Base-by-base conservation (phyloP, 2,329 filamentous ascomycete genomes). In the Hansfordia pulvinata region DNA sequence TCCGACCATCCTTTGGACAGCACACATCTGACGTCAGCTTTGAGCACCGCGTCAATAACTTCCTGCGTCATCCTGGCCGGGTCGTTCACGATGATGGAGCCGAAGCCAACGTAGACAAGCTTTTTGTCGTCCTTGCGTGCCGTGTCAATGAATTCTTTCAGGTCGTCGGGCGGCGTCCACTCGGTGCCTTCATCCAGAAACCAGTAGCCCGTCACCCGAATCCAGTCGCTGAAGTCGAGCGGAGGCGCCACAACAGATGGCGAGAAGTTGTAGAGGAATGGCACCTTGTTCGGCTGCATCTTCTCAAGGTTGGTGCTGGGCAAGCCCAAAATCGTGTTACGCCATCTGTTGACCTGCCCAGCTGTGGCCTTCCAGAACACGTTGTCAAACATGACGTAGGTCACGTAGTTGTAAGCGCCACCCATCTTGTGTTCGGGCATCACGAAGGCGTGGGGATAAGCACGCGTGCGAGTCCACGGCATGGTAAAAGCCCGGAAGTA, bases 401-500 rank as follows among this genome's bases (percentile, higher is more conserved):
- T 90, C 45, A 93, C 76, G 47, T 86, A 85, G 47, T 98, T 98
- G 60, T 93, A 96, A 1, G 77, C 77, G 14, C 90, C 90, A 29
- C 90, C 90, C 74, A 93, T 84, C 56, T 93, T 94, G 52, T 82
- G 76, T 35, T 92, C 82, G 2, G 85, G 81, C 34, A 92, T 86
- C 15, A 88, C 79, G 52, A 98, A 98, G 1, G 90, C 90, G 52
- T 98, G 90, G 3, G 90, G 90, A 42, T 98, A 98, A 1, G 88
- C 85, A 28, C 90, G 69, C 10, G 90, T 98, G 25, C 86, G 75
- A 1, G 90, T 93, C 90, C 90, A 98, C 1, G 90, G 90, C 90
- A 98, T 98, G 11, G 85, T 93, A 47, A 98, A 98, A 0, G 86
- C 88, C 30, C 90, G 75, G 59, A 96, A 96, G 51, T 98, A 98